Conservation (phyloP, 768 basidiomycete genomes). For the Tylopilus plumbeoviolaceoides region DNA sequence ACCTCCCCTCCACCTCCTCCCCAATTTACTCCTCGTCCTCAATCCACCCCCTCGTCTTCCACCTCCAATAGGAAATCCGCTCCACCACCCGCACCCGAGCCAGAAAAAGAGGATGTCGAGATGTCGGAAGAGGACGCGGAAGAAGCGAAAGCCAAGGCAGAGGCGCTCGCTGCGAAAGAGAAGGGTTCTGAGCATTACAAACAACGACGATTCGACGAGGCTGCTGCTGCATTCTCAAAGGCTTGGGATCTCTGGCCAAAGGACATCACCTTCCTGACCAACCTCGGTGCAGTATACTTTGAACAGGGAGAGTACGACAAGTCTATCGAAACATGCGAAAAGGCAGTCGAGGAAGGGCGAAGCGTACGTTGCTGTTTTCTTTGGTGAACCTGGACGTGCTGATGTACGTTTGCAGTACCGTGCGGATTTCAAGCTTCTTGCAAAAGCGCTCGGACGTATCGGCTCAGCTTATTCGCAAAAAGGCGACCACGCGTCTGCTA, state of each 20-base stretch:
- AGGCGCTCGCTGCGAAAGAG: conserved; percentile 77
- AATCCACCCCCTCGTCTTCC: conserved; percentile 39
- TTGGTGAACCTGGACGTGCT: neutral
- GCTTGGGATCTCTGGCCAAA: conserved; percentile 95
- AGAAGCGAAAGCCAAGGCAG: conserved; percentile 69
- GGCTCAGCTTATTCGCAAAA: conserved; percentile 84
- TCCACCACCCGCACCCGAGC: conserved; percentile 37
- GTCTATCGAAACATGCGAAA: conserved; percentile 87
- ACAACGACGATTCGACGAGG: conserved; percentile 75
- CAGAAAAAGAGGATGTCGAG: conserved; percentile 57
- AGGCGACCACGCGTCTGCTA: conserved; percentile 67
- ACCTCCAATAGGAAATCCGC: conserved; percentile 38
- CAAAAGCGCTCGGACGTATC: conserved; percentile 89
- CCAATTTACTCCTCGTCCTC: conserved; percentile 23
- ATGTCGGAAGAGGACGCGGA: conserved; percentile 64
- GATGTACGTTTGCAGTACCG: conserved; percentile 51
- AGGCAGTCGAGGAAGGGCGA: conserved; percentile 95
- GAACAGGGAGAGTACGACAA: conserved; percentile 92
- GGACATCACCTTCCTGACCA: conserved; percentile 91
- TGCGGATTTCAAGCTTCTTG: conserved; percentile 92
- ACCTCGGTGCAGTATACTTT: conserved; percentile 86
- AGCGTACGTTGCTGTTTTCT: conserved; percentile 39
- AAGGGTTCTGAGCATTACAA: conserved; percentile 82
- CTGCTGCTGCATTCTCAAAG: conserved; percentile 69
- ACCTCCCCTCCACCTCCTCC: conserved; percentile 21